phyloP scores from a whole-genome alignment of 768 basidiomycete species.

The Leccinum broughii region DNA sequence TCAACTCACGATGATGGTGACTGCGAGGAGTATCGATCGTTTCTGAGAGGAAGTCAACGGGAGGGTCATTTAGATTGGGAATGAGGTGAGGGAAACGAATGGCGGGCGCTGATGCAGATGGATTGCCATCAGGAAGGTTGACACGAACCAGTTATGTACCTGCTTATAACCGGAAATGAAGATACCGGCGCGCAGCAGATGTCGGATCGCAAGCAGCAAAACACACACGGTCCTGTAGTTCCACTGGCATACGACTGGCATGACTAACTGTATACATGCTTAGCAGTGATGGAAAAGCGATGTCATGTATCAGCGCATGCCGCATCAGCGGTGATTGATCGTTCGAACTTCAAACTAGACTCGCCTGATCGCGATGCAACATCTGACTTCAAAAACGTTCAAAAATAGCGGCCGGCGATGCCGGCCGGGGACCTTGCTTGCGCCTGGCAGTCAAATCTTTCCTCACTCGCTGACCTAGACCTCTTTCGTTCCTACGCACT shows the following conservation, averaged over 20 bases:
- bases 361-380: neutral
- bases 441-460: too few relatives aligned
- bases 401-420: neutral
- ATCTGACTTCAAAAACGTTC: neutral
- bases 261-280: neutral
- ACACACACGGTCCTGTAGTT: neutral
- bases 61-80: conserved; percentile 18
- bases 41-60: conserved; percentile 32
- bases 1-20: conserved; percentile 26
- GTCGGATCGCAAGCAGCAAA: neutral
- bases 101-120: neutral
- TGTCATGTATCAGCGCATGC: neutral
- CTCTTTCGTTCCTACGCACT: too few relatives aligned
- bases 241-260: neutral
- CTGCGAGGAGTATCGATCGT: conserved; percentile 29
- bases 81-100: neutral
- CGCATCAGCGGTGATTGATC: neutral
- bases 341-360: neutral
- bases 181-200: neutral
- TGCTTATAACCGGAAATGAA: conserved; percentile 2
- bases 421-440: too few relatives aligned
- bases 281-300: neutral
- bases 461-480: too few relatives aligned
- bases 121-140: neutral
- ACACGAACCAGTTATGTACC: neutral